Evolutionary conservation across 352 stramenopile genomes (phyloP).

Genomic region (Thalassiosira exigua): DNA sequence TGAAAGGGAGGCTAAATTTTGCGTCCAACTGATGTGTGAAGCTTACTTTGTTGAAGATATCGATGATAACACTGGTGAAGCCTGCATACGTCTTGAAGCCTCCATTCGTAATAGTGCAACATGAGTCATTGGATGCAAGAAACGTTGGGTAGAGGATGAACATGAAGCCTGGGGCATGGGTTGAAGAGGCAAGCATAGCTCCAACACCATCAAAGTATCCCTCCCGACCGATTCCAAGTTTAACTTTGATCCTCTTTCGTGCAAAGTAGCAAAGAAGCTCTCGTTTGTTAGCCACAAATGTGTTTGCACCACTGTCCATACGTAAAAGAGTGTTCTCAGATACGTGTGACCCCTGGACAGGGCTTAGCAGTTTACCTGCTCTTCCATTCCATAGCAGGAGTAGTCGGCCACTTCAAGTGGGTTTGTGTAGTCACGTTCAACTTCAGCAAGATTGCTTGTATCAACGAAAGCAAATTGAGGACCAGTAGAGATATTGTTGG

Average conservation of each 20-base stretch:
- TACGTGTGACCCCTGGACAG: constrained; percentile 3
- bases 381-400: neutral
- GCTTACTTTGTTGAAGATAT: neutral
- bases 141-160: constrained; percentile 8
- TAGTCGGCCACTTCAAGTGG: neutral
- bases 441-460: neutral
- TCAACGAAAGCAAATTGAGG: constrained; percentile 6
- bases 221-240: neutral
- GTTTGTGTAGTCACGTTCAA: neutral
- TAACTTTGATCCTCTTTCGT: neutral
- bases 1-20: neutral
- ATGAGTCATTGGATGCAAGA: constrained; percentile 1
- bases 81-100: neutral
- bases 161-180: neutral
- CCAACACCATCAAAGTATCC: constrained; percentile 2
- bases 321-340: neutral
- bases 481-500: neutral
- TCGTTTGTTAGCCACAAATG: neutral
- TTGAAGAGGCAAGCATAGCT: neutral
- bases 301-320: constrained; percentile 9
- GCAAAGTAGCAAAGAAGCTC: neutral
- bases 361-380: constrained; percentile 9
- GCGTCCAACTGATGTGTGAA: neutral
- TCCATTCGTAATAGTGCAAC: neutral
- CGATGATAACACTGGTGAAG: neutral